Percentiles rank a stretch among this genome's conserved stretches.
Evolutionary conservation across 1,139 yeast species (phyloP).

Genomic region (Pichia sp.): DNA sequence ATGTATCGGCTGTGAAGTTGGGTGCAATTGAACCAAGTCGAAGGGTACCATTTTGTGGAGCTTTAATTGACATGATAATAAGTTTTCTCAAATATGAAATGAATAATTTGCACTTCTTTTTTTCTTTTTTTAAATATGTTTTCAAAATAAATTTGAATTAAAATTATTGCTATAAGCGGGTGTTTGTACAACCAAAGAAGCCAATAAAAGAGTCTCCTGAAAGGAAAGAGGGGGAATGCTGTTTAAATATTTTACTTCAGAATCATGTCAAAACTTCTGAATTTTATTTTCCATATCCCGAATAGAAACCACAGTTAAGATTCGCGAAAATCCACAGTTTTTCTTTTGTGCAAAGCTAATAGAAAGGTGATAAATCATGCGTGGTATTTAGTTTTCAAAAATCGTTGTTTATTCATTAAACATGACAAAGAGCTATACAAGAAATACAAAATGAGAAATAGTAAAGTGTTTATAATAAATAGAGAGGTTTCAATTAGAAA

Average conservation of each 20-base stretch:
- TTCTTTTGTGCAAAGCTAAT: too few relatives aligned
- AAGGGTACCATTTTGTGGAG: conserved; percentile 21
- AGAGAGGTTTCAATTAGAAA: too few relatives aligned
- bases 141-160: not conserved
- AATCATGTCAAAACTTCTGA: too few relatives aligned
- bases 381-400: not conserved
- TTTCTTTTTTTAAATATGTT: not conserved
- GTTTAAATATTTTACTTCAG: too few relatives aligned
- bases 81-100: not conserved
- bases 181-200: not conserved
- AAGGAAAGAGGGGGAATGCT: too few relatives aligned
- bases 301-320: too few relatives aligned
- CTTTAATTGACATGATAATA: conserved; percentile 20
- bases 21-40: conserved; percentile 70
- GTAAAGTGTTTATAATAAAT: not conserved
- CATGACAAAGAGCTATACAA: conserved; percentile 19
- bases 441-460: conserved; percentile 6
- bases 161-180: not conserved
- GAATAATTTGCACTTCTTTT: not conserved
- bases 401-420: conserved; percentile 25
- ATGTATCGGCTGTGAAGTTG: conserved; percentile 65
- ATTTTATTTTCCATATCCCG: too few relatives aligned
- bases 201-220: too few relatives aligned
- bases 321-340: too few relatives aligned
- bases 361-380: too few relatives aligned